These are phyloP conservation scores for Phlyctochytrium arcticum DNA, from an alignment of 192 early-diverging fungal genomes.

Conservation along the genomic window DNA sequence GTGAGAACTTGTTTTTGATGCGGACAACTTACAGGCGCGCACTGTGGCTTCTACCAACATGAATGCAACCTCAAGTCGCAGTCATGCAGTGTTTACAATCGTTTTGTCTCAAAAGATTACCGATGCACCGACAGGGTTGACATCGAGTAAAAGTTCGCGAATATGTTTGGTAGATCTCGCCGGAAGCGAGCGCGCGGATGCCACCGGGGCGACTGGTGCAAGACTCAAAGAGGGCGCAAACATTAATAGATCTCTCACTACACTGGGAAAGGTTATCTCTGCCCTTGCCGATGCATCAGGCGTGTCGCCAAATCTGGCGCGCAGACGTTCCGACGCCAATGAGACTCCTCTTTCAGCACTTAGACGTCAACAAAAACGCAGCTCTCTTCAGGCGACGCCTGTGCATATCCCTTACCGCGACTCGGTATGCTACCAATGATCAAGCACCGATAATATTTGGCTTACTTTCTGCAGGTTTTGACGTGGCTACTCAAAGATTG, in stretches of 20 bases:
- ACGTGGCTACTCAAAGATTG: conserved; percentile 55
- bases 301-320: no score
- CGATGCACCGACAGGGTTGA: neutral
- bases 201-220: conserved; percentile 78
- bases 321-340: no score
- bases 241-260: conserved; percentile 90
- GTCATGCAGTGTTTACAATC: conserved; percentile 41
- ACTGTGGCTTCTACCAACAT: conserved; percentile 92
- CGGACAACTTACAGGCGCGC: conserved; percentile 78
- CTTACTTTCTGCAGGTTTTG: conserved; percentile 43
- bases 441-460: neutral
- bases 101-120: conserved; percentile 43
- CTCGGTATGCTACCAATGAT: conserved; percentile 53
- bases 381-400: no score
- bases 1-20: conserved; percentile 33
- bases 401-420: conserved; percentile 82
- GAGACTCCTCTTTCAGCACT: no score
- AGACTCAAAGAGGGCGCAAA: conserved; percentile 89
- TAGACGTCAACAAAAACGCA: neutral
- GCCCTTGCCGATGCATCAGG: conserved; percentile 70
- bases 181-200: conserved; percentile 85
- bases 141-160: neutral
- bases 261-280: conserved; percentile 91
- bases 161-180: conserved; percentile 81
- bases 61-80: conserved; percentile 86